Percentiles rank a stretch among this genome's conserved stretches.
phyloP scores from a whole-genome alignment of 169 alveolate species.

The Eimeria sp. region DNA sequence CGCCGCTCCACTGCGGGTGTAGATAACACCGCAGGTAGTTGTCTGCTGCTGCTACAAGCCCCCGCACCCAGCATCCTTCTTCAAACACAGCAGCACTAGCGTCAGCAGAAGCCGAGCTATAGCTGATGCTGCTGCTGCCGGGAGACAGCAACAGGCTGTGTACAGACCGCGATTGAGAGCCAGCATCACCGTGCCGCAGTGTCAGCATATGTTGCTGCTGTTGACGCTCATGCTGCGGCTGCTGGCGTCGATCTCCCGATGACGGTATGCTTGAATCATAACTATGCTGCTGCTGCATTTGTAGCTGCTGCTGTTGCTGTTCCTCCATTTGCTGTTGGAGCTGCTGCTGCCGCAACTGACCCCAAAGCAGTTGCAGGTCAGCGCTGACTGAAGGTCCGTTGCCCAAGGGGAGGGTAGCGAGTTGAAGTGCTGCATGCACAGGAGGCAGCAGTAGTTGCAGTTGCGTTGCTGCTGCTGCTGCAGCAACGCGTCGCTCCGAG shows the following conservation, averaged over 20 bases:
- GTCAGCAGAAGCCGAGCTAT: background rate
- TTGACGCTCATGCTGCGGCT: constrained; percentile 49
- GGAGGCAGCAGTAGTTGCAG: constrained; percentile 72
- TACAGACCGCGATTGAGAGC: background rate
- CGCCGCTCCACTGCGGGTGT: constrained; percentile 17
- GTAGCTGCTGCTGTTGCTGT: constrained; percentile 20
- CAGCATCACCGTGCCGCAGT: background rate
- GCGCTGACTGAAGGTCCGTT: background rate
- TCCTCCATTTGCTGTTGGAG: constrained; percentile 26
- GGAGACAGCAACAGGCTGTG: background rate
- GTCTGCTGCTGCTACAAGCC: constrained; percentile 51
- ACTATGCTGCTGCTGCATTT: constrained; percentile 19
- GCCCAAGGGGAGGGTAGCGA: background rate
- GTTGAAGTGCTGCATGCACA: constrained; percentile 54
- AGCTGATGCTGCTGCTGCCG: constrained; percentile 45
- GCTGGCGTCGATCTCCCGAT: background rate
- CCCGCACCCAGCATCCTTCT: background rate
- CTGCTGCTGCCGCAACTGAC: constrained; percentile 62
- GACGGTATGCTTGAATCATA: background rate
- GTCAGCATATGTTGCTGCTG: constrained; percentile 23
- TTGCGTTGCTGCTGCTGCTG: constrained; percentile 57
- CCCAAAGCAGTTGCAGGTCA: constrained; percentile 69
- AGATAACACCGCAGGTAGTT: constrained; percentile 23
- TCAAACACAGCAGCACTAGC: constrained; percentile 25
- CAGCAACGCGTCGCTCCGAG: constrained; percentile 36